phyloP scores from a whole-genome alignment of 768 basidiomycete genomes.

The Kondoa malvinella region DNA sequence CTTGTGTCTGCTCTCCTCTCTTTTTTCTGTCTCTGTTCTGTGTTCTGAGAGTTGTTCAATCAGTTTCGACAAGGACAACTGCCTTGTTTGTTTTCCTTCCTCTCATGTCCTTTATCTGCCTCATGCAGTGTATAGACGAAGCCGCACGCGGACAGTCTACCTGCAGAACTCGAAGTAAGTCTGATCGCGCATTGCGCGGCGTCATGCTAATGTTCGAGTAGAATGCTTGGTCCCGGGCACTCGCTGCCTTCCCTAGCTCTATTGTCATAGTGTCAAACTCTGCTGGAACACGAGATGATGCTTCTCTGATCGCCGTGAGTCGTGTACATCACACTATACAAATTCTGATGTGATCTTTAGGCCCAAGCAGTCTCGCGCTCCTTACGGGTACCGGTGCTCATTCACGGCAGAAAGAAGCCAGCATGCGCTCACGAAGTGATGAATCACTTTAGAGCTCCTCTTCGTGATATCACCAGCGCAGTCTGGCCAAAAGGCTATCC shows the following conservation, averaged over 20 bases:
- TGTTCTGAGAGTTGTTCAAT: neutral
- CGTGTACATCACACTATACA: neutral
- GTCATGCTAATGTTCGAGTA: conserved; percentile 27
- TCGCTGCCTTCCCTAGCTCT: conserved; percentile 52
- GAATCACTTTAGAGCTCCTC: conserved; percentile 43
- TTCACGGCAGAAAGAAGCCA: conserved; percentile 62
- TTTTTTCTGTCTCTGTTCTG: neutral
- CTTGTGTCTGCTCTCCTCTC: conserved; percentile 39
- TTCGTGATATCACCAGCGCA: neutral
- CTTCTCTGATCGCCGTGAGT: conserved; percentile 58
- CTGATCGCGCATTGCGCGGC: neutral
- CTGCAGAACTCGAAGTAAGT: conserved; percentile 56
- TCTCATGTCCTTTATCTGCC: neutral
- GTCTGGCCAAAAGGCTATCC: conserved; percentile 6
- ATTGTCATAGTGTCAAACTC: conserved; percentile 89
- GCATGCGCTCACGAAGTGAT: conserved; percentile 57
- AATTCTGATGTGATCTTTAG: conserved; percentile 34
- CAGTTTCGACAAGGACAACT: conserved; percentile 87
- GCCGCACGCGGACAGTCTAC: conserved; percentile 56
- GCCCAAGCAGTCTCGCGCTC: conserved; percentile 68
- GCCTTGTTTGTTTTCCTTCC: conserved; percentile 50
- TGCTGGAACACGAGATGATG: conserved; percentile 55
- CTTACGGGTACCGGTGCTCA: conserved; percentile 64
- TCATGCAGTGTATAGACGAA: too few species aligned
- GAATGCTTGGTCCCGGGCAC: conserved; percentile 60